These are phyloP conservation scores for Avicennia marina DNA, from an alignment of 257 asterid genomes.

Conservation along the genomic window DNA sequence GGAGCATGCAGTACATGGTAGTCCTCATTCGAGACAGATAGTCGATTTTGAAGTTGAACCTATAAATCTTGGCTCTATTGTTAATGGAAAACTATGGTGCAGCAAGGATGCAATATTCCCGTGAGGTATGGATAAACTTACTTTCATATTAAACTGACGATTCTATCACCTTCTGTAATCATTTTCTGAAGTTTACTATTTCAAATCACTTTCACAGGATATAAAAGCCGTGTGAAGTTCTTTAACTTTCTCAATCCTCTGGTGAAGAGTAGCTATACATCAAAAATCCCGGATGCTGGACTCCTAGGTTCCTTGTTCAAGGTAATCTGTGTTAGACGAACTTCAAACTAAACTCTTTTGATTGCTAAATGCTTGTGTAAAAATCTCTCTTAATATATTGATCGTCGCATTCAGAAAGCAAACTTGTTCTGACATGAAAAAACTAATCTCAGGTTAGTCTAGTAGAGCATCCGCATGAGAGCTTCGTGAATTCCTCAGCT, in stretches of 20 bases:
- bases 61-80: slow-evolving; percentile 40
- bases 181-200: slow-evolving; percentile 1
- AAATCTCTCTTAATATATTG: too few species aligned
- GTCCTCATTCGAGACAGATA: slow-evolving; percentile 21
- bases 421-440: slow-evolving; percentile 12
- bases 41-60: slow-evolving; percentile 30
- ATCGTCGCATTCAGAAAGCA: too few species aligned
- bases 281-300: slow-evolving; percentile 72
- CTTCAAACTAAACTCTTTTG: too few species aligned
- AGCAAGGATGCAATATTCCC: slow-evolving; percentile 65
- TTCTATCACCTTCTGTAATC: too few species aligned
- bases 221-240: slow-evolving; percentile 58
- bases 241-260: slow-evolving; percentile 39
- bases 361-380: too few species aligned
- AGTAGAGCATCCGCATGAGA: slow-evolving; percentile 48
- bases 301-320: slow-evolving; percentile 69
- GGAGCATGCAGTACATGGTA: slow-evolving; percentile 19
- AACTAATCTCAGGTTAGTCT: slow-evolving; percentile 47
- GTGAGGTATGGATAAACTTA: too few species aligned
- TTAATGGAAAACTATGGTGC: slow-evolving; percentile 60
- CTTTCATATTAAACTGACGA: too few species aligned
- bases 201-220: slow-evolving; percentile 44
- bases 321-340: too few species aligned
- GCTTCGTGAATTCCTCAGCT: slow-evolving; percentile 37
- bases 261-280: slow-evolving; percentile 35